phyloP scores from a whole-genome alignment of 164 flowering plant species.

The Magnolia changhungtana region DNA sequence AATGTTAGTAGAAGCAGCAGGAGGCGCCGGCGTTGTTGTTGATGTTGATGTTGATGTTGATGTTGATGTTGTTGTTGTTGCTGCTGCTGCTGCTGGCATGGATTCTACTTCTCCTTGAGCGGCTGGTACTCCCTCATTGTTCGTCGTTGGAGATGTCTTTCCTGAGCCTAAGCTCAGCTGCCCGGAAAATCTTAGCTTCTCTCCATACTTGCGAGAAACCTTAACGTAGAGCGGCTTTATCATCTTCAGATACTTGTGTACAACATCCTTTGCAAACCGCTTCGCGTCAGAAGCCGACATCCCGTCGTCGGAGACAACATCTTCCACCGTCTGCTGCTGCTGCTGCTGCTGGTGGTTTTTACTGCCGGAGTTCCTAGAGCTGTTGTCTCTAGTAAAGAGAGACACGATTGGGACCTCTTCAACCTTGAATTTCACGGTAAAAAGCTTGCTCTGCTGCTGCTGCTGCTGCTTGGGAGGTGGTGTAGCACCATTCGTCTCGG shows the following conservation, averaged over 20 bases:
- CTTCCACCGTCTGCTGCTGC: conserved; percentile 27
- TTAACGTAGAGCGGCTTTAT: conserved; percentile 77
- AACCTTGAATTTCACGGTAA: conserved; percentile 70
- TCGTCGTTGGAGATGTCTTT: neutral
- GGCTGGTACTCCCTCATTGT: conserved; percentile 10
- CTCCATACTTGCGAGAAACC: conserved; percentile 58
- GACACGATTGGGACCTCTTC: conserved; percentile 73
- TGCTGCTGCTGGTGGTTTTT: conserved; percentile 15
- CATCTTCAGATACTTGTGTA: conserved; percentile 72
- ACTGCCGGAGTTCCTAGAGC: conserved; percentile 29
- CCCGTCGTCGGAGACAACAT: conserved; percentile 1
- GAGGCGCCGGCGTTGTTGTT: conserved; percentile 29
- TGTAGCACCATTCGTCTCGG: conserved; percentile 14
- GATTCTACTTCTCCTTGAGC: neutral
- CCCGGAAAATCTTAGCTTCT: conserved; percentile 47
- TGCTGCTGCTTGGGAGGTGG: conserved; percentile 4
- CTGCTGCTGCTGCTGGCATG: conserved; percentile 46
- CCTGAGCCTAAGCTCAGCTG: conserved; percentile 29
- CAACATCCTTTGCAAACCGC: conserved; percentile 42
- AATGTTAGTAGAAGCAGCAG: conserved; percentile 24
- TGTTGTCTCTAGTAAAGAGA: conserved; percentile 53
- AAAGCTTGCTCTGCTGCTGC: conserved; percentile 28
- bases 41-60: conserved; percentile 44
- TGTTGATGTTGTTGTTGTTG: conserved; percentile 38
- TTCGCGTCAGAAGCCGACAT: conserved; percentile 31